These are phyloP conservation scores for Epithemia pelagica DNA, from an alignment of 108 stramenopile genomes.

Conservation along the genomic window DNA sequence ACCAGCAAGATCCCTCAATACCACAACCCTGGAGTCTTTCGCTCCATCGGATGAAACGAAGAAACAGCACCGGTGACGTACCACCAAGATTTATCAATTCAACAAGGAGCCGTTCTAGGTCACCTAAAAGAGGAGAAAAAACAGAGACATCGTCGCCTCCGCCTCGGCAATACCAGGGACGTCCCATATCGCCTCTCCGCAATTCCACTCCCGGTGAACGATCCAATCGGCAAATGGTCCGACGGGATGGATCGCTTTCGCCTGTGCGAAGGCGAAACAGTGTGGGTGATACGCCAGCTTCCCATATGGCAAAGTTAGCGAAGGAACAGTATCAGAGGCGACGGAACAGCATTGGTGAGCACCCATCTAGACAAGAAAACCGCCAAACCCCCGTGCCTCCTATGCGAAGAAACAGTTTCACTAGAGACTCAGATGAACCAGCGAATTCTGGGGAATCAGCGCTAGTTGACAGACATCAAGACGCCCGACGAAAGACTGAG, in stretches of 20 bases:
- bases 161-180: too few species aligned
- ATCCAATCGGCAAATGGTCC: background rate
- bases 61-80: background rate
- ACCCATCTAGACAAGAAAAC: background rate
- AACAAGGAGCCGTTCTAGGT: background rate
- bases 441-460: too few species aligned
- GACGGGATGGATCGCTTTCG: background rate
- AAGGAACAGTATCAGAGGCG: background rate
- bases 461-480: too few species aligned
- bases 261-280: background rate
- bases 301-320: background rate
- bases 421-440: too few species aligned
- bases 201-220: background rate
- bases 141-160: background rate
- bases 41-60: background rate
- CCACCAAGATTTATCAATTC: background rate
- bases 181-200: background rate
- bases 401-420: too few species aligned
- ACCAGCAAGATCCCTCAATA: too few species aligned
- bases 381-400: too few species aligned
- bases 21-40: background rate
- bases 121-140: background rate
- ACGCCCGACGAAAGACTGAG: too few species aligned
- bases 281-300: background rate
- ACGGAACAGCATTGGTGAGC: background rate